A percentile compares a stretch with the other conserved stretches of the same genome.
phyloP scores from a whole-genome alignment of 305 asterid species.

The Andrographis paniculata region DNA sequence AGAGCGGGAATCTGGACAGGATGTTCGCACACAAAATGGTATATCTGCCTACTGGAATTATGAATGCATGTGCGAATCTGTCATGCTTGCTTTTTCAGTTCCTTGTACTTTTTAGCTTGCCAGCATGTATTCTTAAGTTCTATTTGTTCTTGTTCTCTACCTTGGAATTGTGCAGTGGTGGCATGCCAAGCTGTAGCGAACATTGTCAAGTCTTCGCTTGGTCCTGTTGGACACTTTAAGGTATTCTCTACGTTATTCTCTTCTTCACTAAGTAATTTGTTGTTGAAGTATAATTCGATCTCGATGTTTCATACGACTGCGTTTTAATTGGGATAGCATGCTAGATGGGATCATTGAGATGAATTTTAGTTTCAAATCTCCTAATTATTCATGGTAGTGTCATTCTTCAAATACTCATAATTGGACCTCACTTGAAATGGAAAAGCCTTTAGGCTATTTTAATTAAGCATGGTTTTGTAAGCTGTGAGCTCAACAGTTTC shows the following conservation, averaged over 20 bases:
- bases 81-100: neutral
- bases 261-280: neutral
- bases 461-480: neutral
- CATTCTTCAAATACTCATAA: no score
- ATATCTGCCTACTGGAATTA: neutral
- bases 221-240: slow-evolving; percentile 81
- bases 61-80: neutral
- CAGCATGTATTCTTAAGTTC: neutral
- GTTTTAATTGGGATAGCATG: no score
- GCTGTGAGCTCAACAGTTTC: neutral
- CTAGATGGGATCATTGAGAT: no score
- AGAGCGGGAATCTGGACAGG: slow-evolving; percentile 92
- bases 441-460: slow-evolving; percentile 9
- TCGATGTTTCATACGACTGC: no score
- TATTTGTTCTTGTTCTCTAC: slow-evolving; percentile 39
- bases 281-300: neutral
- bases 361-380: no score
- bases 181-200: slow-evolving; percentile 90
- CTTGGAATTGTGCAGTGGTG: slow-evolving; percentile 47
- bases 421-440: neutral
- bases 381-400: no score
- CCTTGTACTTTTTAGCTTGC: no score
- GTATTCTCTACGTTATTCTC: slow-evolving; percentile 26
- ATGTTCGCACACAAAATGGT: slow-evolving; percentile 92
- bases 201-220: slow-evolving; percentile 87